Conservation (phyloP, 495 filamentous ascomycete genomes). For the Poronia punctata region DNA sequence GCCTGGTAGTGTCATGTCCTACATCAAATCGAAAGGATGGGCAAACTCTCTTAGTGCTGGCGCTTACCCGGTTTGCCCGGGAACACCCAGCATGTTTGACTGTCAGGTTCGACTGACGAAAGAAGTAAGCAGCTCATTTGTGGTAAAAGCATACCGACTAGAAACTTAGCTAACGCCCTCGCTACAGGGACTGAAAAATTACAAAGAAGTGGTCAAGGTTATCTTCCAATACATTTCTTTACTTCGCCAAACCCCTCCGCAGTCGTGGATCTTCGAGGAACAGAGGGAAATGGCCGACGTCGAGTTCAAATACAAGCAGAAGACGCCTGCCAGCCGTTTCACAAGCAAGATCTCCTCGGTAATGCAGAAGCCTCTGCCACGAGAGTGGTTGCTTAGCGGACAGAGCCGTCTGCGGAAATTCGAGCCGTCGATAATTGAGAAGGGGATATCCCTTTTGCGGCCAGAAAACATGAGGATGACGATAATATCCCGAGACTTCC, state of each 20-base stretch:
- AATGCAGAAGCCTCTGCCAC: constrained; percentile 85
- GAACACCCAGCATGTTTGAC: constrained; percentile 71
- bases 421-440: constrained; percentile 65
- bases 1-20: constrained; percentile 90
- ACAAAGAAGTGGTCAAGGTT: constrained; percentile 78
- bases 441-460: constrained; percentile 65
- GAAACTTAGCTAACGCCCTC: constrained; percentile 4
- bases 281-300: constrained; percentile 84
- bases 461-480: constrained; percentile 85
- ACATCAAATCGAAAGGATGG: constrained; percentile 94
- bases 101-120: constrained; percentile 76
- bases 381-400: constrained; percentile 80
- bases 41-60: constrained; percentile 82
- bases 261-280: constrained; percentile 91
- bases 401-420: constrained; percentile 64
- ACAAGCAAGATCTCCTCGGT: constrained; percentile 71
- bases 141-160: neutral
- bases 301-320: constrained; percentile 91
- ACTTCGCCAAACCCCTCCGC: constrained; percentile 69
- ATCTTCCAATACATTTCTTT: constrained; percentile 94
- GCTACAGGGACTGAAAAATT: constrained; percentile 60
- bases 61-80: constrained; percentile 67
- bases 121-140: constrained; percentile 44
- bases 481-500: constrained; percentile 73
- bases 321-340: constrained; percentile 80